These are phyloP conservation scores for Pseudogymnoascus destructans DNA, from an alignment of 2,329 filamentous ascomycete genomes.

Conservation along the genomic window DNA sequence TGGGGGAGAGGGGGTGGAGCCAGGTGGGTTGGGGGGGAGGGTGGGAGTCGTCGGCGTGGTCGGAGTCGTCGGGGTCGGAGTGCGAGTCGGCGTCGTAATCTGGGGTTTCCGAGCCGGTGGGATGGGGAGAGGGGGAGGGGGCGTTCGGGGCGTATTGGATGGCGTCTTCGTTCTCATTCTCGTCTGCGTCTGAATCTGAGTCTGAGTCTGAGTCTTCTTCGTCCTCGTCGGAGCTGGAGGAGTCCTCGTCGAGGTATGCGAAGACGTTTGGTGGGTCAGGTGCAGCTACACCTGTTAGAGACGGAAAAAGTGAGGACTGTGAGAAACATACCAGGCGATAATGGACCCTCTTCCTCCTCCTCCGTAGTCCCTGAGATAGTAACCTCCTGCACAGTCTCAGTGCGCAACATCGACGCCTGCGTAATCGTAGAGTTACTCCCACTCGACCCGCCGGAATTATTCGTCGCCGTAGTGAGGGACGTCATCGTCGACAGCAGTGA, in stretches of 20 bases:
- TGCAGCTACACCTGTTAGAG: not conserved
- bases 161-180: not conserved
- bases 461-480: conserved; percentile 22
- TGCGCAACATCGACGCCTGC: conserved; percentile 9
- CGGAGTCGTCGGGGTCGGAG: not conserved
- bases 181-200: not conserved
- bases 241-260: conserved; percentile 20
- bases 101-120: not conserved
- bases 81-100: not conserved
- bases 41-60: not conserved
- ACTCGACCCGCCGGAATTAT: conserved; percentile 29
- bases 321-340: conserved; percentile 23
- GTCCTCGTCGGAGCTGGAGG: conserved; percentile 9
- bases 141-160: not conserved
- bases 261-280: conserved; percentile 11
- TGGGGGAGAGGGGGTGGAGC: not conserved
- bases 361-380: conserved; percentile 14
- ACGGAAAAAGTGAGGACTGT: conserved; percentile 22
- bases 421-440: conserved; percentile 27
- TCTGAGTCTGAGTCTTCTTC: conserved; percentile 5
- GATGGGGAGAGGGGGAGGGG: not conserved
- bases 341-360: conserved; percentile 15
- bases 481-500: conserved; percentile 26
- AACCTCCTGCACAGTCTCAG: conserved; percentile 12
- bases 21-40: not conserved